Evolutionary conservation across 176 grass and related monocot species (phyloP).

Genomic region (Raddia guianensis): DNA sequence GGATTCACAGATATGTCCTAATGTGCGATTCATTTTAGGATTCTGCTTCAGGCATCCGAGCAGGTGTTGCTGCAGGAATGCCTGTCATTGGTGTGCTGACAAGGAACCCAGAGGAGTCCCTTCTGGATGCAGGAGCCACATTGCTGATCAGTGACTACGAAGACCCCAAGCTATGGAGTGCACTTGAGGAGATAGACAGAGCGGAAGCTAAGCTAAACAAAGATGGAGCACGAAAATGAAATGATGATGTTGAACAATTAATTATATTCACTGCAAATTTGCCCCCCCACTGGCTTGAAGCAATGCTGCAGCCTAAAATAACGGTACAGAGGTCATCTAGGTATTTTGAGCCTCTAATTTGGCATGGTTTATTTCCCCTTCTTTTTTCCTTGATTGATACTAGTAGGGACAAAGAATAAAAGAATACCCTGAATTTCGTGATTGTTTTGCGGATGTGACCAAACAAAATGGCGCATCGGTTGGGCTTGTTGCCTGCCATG

Average conservation of each 20-base stretch:
- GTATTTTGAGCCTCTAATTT: constrained; percentile 38
- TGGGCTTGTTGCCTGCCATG: not conserved
- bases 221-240: constrained; percentile 1
- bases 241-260: not conserved
- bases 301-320: not conserved
- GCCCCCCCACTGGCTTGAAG: not conserved
- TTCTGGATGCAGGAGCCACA: constrained; percentile 68
- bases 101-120: constrained; percentile 82
- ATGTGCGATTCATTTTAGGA: constrained; percentile 42
- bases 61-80: constrained; percentile 79
- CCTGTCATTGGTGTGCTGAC: constrained; percentile 63
- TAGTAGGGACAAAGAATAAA: constrained; percentile 16
- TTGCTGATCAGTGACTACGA: constrained; percentile 82
- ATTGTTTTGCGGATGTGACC: not conserved
- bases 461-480: not conserved
- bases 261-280: constrained; percentile 10
- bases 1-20: not conserved
- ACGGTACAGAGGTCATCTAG: constrained; percentile 20
- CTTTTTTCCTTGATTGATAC: not conserved
- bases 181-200: constrained; percentile 59
- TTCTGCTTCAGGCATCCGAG: constrained; percentile 74
- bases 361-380: not conserved
- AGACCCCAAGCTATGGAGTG: constrained; percentile 77
- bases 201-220: constrained; percentile 60
- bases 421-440: not conserved